Conservation (phyloP, 345 rosid species). For the Rhizophora apiculata region DNA sequence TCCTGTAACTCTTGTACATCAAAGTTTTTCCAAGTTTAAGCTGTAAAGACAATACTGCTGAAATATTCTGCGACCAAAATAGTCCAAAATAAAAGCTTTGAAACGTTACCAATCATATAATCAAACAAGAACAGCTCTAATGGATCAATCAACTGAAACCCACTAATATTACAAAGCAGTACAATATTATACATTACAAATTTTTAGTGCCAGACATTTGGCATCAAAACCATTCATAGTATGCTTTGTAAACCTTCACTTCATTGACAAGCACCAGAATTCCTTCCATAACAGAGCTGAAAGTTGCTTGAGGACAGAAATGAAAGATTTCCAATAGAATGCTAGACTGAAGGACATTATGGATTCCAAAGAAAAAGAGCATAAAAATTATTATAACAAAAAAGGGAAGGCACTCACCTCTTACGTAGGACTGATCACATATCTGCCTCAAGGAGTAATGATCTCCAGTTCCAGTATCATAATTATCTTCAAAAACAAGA, state of each 20-base stretch:
- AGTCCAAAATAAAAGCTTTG: too few relatives aligned
- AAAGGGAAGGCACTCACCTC: conserved; percentile 41
- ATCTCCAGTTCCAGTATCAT: conserved; percentile 98
- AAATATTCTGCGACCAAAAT: too few relatives aligned
- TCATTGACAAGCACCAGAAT: neutral
- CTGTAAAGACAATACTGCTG: too few relatives aligned
- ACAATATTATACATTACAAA: too few relatives aligned
- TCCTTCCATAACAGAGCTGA: neutral
- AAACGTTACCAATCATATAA: too few relatives aligned
- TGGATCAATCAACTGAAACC: too few relatives aligned
- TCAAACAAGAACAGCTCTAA: too few relatives aligned
- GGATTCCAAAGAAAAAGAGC: neutral
- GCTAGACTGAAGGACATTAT: neutral
- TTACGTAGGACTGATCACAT: conserved; percentile 85
- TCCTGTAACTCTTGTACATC: too few relatives aligned
- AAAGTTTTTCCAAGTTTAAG: too few relatives aligned
- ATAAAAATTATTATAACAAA: neutral
- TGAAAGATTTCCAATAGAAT: neutral
- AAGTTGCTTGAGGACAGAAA: neutral
- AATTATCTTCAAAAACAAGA: conserved; percentile 96
- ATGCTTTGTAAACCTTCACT: neutral
- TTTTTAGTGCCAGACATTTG: too few relatives aligned
- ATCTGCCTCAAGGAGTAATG: conserved; percentile 97
- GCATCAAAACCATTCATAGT: neutral
- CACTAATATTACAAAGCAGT: too few relatives aligned